phyloP scores from a whole-genome alignment of 331 rosid species.

The Ulmus americana region DNA sequence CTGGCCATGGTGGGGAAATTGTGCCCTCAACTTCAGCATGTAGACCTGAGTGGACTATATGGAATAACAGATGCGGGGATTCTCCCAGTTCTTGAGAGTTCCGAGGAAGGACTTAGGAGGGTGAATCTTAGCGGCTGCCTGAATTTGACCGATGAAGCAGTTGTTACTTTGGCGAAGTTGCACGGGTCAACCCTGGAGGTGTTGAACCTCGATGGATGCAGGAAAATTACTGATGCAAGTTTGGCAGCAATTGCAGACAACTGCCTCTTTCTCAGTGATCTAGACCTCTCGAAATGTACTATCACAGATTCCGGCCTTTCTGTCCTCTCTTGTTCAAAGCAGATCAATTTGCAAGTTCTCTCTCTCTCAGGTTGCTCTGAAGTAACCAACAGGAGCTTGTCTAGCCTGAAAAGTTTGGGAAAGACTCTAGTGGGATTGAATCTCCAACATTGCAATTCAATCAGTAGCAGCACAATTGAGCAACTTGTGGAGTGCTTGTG shows the following conservation, averaged over 20 bases:
- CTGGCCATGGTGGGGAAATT: conserved; percentile 60
- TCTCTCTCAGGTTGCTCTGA: conserved; percentile 75
- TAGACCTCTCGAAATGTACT: conserved; percentile 64
- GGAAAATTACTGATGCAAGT: conserved; percentile 67
- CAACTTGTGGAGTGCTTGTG: conserved; percentile 62
- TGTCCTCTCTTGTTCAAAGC: conserved; percentile 46
- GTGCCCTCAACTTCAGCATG: conserved; percentile 67
- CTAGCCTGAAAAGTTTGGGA: conserved; percentile 59
- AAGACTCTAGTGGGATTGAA: conserved; percentile 66
- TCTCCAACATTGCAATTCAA: conserved; percentile 60
- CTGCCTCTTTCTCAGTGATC: conserved; percentile 66
- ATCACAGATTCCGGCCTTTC: conserved; percentile 55
- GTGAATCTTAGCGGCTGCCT: conserved; percentile 73
- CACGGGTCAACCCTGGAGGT: conserved; percentile 71
- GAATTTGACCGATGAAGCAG: conserved; percentile 61
- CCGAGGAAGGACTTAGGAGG: conserved; percentile 58
- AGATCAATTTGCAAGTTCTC: conserved; percentile 60
- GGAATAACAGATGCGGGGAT: conserved; percentile 75
- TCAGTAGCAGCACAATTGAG: conserved; percentile 49
- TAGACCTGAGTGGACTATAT: conserved; percentile 69
- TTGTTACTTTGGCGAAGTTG: conserved; percentile 50
- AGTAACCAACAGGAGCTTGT: conserved; percentile 52
- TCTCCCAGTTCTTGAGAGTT: conserved; percentile 58
- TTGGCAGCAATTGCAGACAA: conserved; percentile 55
- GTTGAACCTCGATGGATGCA: conserved; percentile 78